Percentiles rank a stretch among this genome's conserved stretches.
Evolutionary conservation across 2,329 filamentous ascomycete genomes (phyloP).

Genomic region (Alternaria burnsii): DNA sequence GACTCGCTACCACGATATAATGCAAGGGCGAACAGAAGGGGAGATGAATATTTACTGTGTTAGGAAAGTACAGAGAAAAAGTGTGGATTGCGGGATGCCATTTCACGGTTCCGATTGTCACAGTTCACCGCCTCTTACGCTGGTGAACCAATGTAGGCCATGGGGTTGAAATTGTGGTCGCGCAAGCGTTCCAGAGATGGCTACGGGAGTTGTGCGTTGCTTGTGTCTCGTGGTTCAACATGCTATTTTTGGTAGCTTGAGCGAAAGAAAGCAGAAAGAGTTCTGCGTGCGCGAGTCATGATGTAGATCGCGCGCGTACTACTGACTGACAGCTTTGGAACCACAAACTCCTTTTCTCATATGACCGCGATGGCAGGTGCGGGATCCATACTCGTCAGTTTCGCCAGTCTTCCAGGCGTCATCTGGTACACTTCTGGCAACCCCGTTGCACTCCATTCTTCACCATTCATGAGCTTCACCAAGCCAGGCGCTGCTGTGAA

Average conservation of each 20-base stretch:
- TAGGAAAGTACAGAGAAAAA: constrained; percentile 13
- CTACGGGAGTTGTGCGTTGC: not conserved
- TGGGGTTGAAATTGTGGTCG: constrained; percentile 2
- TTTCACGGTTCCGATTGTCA: constrained; percentile 11
- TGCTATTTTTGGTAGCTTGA: constrained; percentile 8
- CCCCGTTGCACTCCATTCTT: not conserved
- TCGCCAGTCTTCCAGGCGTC: constrained; percentile 15
- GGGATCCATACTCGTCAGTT: constrained; percentile 3
- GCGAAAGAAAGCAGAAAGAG: not conserved
- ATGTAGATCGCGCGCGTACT: not conserved
- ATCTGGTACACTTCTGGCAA: not conserved
- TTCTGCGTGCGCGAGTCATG: constrained; percentile 8
- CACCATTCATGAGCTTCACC: constrained; percentile 34
- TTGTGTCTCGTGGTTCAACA: constrained; percentile 1
- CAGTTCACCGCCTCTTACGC: constrained; percentile 12
- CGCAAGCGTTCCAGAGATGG: constrained; percentile 13
- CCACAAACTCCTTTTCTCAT: constrained; percentile 9
- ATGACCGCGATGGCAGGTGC: constrained; percentile 18
- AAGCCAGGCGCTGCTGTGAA: constrained; percentile 41
- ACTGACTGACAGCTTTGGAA: not conserved
- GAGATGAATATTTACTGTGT: constrained; percentile 5
- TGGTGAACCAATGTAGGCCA: constrained; percentile 1
- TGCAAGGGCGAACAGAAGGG: constrained; percentile 11
- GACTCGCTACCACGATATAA: constrained; percentile 12
- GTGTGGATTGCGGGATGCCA: constrained; percentile 12